These are phyloP conservation scores for Kregervanrija fluxuum DNA, from an alignment of 805 yeast species.

Conservation along the genomic window DNA sequence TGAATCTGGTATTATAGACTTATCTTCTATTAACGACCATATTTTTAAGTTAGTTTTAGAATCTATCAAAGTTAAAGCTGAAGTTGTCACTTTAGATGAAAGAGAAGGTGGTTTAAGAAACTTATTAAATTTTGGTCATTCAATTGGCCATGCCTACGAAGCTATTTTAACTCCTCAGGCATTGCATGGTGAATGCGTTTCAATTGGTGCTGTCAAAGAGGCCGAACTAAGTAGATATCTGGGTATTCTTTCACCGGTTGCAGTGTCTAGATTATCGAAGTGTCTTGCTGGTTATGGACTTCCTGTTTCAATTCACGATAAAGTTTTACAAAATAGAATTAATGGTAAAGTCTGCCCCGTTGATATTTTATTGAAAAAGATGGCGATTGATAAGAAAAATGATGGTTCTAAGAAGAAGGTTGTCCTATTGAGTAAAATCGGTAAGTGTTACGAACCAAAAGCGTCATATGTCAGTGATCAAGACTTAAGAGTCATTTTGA, in stretches of 20 bases:
- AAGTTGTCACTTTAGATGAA: constrained; percentile 89
- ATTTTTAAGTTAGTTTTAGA: constrained; percentile 74
- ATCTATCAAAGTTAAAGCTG: constrained; percentile 86
- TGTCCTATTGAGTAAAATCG: constrained; percentile 77
- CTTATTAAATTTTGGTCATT: constrained; percentile 89
- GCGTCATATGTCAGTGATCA: constrained; percentile 81
- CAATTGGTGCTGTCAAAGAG: constrained; percentile 91
- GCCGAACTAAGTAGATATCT: constrained; percentile 92
- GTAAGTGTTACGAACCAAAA: constrained; percentile 79
- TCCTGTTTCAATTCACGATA: constrained; percentile 74
- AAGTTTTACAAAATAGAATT: constrained; percentile 62
- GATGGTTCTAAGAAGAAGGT: constrained; percentile 88
- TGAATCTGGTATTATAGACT: constrained; percentile 45
- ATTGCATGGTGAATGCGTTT: constrained; percentile 97
- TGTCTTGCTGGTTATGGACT: constrained; percentile 80
- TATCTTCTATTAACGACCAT: constrained; percentile 63
- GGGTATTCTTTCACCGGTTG: constrained; percentile 85
- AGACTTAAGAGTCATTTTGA: constrained; percentile 72
- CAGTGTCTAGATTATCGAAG: constrained; percentile 82
- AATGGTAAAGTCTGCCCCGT: constrained; percentile 68
- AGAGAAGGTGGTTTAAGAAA: constrained; percentile 93
- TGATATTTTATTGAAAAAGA: constrained; percentile 64
- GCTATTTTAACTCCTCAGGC: constrained; percentile 97
- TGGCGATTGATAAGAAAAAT: constrained; percentile 95
- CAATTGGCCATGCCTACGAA: constrained; percentile 97